Conservation (phyloP, 148 eudicot species). For the Talinum fruticosum region DNA sequence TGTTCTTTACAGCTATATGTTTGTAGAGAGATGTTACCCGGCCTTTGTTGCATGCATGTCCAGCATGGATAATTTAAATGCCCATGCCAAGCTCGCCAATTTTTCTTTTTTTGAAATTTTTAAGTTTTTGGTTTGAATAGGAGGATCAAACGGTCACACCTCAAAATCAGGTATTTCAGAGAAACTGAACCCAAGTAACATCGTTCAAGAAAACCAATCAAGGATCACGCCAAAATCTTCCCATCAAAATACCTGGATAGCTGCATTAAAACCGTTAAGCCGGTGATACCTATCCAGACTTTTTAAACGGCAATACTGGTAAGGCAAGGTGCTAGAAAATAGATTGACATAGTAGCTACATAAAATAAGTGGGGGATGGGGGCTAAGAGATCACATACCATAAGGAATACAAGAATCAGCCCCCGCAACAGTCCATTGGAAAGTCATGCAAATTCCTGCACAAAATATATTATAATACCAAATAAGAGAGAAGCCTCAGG, state of each 20-base stretch:
- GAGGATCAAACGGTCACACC: not conserved
- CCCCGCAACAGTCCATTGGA: slow-evolving; percentile 30
- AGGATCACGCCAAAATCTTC: not conserved
- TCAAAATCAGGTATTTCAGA: not conserved
- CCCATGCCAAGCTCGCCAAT: not conserved
- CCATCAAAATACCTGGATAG: not conserved
- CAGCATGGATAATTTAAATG: not conserved
- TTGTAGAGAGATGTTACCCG: not conserved
- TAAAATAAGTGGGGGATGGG: not conserved
- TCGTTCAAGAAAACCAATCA: not conserved
- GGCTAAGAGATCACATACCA: slow-evolving; percentile 34
- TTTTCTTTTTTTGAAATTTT: not conserved
- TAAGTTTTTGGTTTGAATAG: not conserved
- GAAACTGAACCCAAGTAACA: too few species aligned
- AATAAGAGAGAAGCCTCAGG: slow-evolving; percentile 25
- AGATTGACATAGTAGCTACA: too few species aligned
- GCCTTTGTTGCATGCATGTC: not conserved
- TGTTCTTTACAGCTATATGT: not conserved
- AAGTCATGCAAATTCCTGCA: slow-evolving; percentile 32
- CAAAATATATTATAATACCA: slow-evolving; percentile 27
- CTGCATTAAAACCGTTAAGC: not conserved
- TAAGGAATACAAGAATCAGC: slow-evolving; percentile 22
- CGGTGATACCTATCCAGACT: not conserved
- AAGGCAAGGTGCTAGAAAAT: too few species aligned
- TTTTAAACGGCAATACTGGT: too few species aligned